Percentiles rank a stretch among this genome's conserved stretches.
Conservation (phyloP, 495 filamentous ascomycete genomes). For the Penicillium silybi region DNA sequence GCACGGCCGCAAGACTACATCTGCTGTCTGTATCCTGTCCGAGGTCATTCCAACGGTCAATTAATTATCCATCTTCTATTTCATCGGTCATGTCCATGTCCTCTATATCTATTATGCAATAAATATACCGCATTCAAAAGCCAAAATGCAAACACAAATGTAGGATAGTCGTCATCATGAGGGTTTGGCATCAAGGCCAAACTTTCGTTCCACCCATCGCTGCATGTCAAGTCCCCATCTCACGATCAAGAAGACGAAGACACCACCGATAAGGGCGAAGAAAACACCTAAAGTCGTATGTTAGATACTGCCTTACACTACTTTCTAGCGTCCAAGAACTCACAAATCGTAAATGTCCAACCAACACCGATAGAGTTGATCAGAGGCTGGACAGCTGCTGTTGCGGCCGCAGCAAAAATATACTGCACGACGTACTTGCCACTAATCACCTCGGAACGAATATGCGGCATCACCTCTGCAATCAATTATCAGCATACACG, state of each 20-base stretch:
- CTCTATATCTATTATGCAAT: neutral
- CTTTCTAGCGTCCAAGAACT: constrained; percentile 4
- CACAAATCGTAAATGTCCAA: constrained; percentile 49
- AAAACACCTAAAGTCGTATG: constrained; percentile 25
- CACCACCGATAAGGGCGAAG: constrained; percentile 30
- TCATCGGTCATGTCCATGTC: constrained; percentile 3
- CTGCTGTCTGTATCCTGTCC: too few relatives aligned
- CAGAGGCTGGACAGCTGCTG: constrained; percentile 60
- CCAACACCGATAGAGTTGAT: constrained; percentile 66
- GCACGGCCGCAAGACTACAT: too few relatives aligned
- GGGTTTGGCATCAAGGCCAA: constrained; percentile 18
- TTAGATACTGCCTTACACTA: neutral
- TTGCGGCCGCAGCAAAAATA: constrained; percentile 61
- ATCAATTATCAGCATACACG: neutral
- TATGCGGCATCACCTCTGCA: constrained; percentile 38
- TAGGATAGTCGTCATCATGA: constrained; percentile 1
- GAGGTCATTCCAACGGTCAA: too few relatives aligned
- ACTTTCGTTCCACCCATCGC: constrained; percentile 33
- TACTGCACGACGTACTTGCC: constrained; percentile 73
- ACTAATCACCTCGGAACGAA: constrained; percentile 63
- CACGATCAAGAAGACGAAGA: constrained; percentile 32
- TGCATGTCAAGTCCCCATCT: constrained; percentile 44
- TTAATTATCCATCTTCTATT: neutral
- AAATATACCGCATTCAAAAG: neutral
- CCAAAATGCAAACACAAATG: constrained; percentile 1